Evolutionary conservation across 78 protist species (phyloP), one percentile per base, ranked within the genome.

Genomic region (Neovahlkampfia damariscottae): DNA sequence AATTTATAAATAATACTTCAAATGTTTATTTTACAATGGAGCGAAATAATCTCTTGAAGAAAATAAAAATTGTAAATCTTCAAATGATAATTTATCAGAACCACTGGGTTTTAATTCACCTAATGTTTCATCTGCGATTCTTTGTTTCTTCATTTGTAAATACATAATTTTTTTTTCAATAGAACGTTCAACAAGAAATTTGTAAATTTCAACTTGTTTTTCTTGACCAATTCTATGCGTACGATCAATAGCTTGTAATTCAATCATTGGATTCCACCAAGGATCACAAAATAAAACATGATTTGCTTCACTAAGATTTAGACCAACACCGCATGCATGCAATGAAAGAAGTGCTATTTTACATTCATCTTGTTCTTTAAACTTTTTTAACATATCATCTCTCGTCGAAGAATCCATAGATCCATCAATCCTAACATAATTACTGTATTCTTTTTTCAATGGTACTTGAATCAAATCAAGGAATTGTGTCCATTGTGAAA

Each of bases 251-350:
- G 98, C 95, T 74, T 95, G 98, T 30, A 83, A 74, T 72, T 93
- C 96, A 19, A 86, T 73, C 5, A 86, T 81, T 0, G 84, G 81
- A 37, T 94, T 94, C 95, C 96, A 94, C 95, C 96, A 93, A 1
- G 89, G 89, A 73, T 93, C 98, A 39, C 88, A 8, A 8, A 86
- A 35, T 59, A 85, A 71, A 0, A 94, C 95, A 5, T 86, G 84
- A 28, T 83, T 72, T 10, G 98, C 98, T 2, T 40, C 87, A 0
- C 88, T 88, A 31, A 96, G 90, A 78, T 96, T 94, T 30, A 96
- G 88, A 34, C 97, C 99, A 8, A 90, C 88, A 9, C 97, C 97
- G 5, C 99, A 97, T 1, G 95, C 95, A 70, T 79, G 72, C 39
- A 91, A 38, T 8, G 90, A 82, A 0, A 93, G 69, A 29, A 92